A percentile compares a stretch with the other conserved stretches of the same genome.
These are phyloP conservation scores for Russula virescens DNA, from an alignment of 768 basidiomycete species.

Conservation along the genomic window DNA sequence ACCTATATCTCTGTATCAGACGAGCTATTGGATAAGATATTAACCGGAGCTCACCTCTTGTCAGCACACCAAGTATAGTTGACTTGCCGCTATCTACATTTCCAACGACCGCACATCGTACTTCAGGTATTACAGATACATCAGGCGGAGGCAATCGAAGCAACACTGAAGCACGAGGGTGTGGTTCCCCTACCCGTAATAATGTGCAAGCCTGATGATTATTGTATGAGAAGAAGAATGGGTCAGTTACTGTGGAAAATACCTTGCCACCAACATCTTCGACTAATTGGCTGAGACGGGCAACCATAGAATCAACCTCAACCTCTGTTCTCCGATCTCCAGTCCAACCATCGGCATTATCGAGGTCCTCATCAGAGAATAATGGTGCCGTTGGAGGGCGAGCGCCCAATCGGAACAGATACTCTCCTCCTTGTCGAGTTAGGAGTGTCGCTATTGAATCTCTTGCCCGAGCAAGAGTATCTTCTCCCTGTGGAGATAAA, in stretches of 20 bases:
- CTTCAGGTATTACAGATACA: slow-evolving; percentile 80
- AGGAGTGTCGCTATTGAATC: slow-evolving; percentile 61
- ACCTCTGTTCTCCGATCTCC: slow-evolving; percentile 46
- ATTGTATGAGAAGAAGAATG: not conserved
- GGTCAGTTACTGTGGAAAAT: not conserved
- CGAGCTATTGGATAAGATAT: slow-evolving; percentile 25
- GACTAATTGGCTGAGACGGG: slow-evolving; percentile 42
- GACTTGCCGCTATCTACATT: slow-evolving; percentile 95
- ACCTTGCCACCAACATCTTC: slow-evolving; percentile 84
- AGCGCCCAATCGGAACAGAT: slow-evolving; percentile 65
- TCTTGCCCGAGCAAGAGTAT: slow-evolving; percentile 51
- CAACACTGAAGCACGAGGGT: slow-evolving; percentile 55
- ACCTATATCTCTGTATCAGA: slow-evolving; percentile 36
- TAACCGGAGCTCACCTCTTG: slow-evolving; percentile 56
- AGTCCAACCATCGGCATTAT: slow-evolving; percentile 47
- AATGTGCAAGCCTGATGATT: slow-evolving; percentile 49
- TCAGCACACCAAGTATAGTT: slow-evolving; percentile 90
- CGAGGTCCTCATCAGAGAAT: slow-evolving; percentile 46
- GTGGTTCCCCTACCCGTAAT: slow-evolving; percentile 40
- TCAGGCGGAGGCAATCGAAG: slow-evolving; percentile 71
- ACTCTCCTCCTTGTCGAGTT: slow-evolving; percentile 66
- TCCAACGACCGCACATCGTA: slow-evolving; percentile 92
- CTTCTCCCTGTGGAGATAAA: slow-evolving; percentile 42
- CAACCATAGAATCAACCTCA: slow-evolving; percentile 45
- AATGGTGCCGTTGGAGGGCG: slow-evolving; percentile 55